Percentiles rank a stretch among this genome's conserved stretches.
These are phyloP conservation scores for Moricandia moricandioides DNA, from an alignment of 345 rosid species.

Conservation along the genomic window DNA sequence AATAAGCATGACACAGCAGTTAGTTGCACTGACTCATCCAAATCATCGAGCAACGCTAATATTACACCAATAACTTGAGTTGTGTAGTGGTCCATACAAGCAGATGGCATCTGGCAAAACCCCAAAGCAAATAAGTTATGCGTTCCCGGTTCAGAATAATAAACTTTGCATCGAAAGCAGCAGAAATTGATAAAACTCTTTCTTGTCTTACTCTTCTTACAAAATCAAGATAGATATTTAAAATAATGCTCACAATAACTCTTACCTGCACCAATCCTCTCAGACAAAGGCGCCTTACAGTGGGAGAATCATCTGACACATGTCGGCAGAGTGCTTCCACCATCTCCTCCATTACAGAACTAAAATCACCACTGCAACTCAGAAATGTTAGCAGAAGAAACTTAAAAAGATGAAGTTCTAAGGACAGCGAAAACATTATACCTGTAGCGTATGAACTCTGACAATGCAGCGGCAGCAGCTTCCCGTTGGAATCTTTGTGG, in stretches of 20 bases:
- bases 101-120: slow-evolving; percentile 70
- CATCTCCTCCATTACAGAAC: slow-evolving; percentile 84
- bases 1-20: slow-evolving; percentile 89
- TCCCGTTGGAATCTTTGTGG: slow-evolving; percentile 76
- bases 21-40: slow-evolving; percentile 81
- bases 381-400: slow-evolving; percentile 21
- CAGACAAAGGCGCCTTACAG: slow-evolving; percentile 89
- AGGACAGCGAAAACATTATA: slow-evolving; percentile 28
- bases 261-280: slow-evolving; percentile 90
- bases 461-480: slow-evolving; percentile 96
- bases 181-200: slow-evolving; percentile 7
- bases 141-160: slow-evolving; percentile 11
- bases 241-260: slow-evolving; percentile 3
- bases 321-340: slow-evolving; percentile 89
- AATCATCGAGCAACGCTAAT: slow-evolving; percentile 86
- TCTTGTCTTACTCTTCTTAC: slow-evolving; percentile 10
- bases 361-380: slow-evolving; percentile 64
- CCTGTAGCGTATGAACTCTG: slow-evolving; percentile 91
- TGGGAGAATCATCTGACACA: slow-evolving; percentile 94
- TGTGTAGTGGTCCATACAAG: slow-evolving; percentile 68
- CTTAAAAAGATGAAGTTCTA: neutral
- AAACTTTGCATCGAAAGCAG: neutral
- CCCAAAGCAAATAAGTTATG: slow-evolving; percentile 8
- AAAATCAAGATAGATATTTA: slow-evolving; percentile 1
- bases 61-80: slow-evolving; percentile 83